Base-by-base conservation (phyloP, 257 asterid species). In the Lycium ferocissimum region DNA sequence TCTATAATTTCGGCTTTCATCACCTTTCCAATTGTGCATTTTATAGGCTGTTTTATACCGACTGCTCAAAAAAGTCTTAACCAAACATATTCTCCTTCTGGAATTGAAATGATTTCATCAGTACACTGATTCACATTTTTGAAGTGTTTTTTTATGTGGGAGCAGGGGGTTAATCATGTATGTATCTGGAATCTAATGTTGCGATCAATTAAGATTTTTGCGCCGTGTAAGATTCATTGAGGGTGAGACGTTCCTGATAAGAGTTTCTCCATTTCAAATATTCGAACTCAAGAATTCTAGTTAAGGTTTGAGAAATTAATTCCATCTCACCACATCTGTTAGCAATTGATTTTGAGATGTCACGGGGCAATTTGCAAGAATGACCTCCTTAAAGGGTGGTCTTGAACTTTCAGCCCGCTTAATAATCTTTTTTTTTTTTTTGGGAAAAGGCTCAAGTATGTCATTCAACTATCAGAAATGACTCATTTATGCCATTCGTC, bases 261-360 rank as follows among this genome's bases (percentile, higher is more conserved):
- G 45, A 40, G 5, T 40, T 45, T 11, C 2, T 45, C 4, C 18
- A n/a, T 10, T 45, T 0, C 1, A 5, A 11, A n/a, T 8, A n/a
- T 0, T 72, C 1, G 0, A 1, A 47, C 1, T 0, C 20, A 0
- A 72, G 0, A 72, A 1, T 1, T 45, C 8, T 5, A 0, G 0
- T 9, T 47, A 47, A 11, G 40, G 0, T 0, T 10, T 20, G 7
- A 73, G 3, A 22, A 73, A 12, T 73, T 0, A 43, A 5, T 18
- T 18, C 40, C 37, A 43, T 45, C 17, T 0, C 2, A 5, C 12
- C 37, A 9, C 7, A 17, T 9, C 0, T 0, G 51, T 18, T 18
- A 43, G 0, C 33, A 1, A 0, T 45, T 10, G 11, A 10, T 9
- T 72, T 72, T 45, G 3, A 72, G 33, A 0, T 72, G 38, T 72